Evolutionary conservation across 2,329 filamentous ascomycete species (phyloP), one percentile per base, ranked within the genome.

Genomic region (Trichoderma pleuroti): DNA sequence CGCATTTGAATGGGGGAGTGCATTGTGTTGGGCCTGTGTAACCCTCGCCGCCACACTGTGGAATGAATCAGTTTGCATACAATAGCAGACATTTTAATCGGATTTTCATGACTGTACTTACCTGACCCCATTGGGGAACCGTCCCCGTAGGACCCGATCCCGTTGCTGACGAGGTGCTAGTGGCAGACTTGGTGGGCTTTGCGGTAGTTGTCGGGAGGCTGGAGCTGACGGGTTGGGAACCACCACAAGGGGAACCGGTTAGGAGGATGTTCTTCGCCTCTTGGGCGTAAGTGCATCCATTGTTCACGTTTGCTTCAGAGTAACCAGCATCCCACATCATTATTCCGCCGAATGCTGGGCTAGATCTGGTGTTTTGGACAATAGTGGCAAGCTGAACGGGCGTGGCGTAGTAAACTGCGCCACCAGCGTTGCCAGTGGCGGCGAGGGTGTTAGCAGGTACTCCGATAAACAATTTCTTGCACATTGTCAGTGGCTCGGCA

Each of bases 221-320:
- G 4, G 21, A 28, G 16, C 34, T 62, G 59, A 36, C 39, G 18
- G 59, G 59, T 3, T 28, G 28, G 30, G 61, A 63, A 39, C 61
- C 61, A 14, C 42, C 39, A 16, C 39, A 63, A 12, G 61, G 61
- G n/a, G 61, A 30, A 32, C 39, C 39, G 21, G 61, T 49, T 9
- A 63, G 39, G 61, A 63, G 61, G 11, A 63, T 63, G 12, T 54
- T 65, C n/a, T 65, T 65, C 6, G 42, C 62, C n/a, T 65, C 62
- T 24, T 65, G 62, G 6, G 62, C 62, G 42, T 52, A 65, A 11
- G 49, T 65, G 16, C 42, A 49, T 49, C 62, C 62, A 21, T 65
- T 65, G 42, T 34, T 46, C 42, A 65, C 62, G 14, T 65, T 65
- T 2, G 62, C 26, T n/a, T 65, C 62, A 12, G 28, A 54, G 21